Evolutionary conservation across 371 early-diverging fungal species (phyloP), one percentile per base, ranked within the genome.

Genomic region (Globomyces sp.): DNA sequence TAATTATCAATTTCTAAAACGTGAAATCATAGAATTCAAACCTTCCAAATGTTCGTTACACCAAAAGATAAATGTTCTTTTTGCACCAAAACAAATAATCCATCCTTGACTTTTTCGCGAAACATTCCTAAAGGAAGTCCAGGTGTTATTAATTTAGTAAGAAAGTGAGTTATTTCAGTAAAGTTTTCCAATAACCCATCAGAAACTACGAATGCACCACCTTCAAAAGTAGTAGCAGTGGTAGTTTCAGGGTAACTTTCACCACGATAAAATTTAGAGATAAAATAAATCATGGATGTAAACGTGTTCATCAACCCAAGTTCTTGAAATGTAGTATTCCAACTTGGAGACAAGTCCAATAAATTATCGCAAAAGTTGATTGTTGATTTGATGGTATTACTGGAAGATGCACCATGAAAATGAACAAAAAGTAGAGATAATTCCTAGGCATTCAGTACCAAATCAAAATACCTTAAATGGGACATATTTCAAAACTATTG

Each of bases 391-490:
- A 60, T 44, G 4, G 60, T 60, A 37, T 60, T 49, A 8, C 39
- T 4, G 6, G 34, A 47, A 49, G 60, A 60, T 34, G 34, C 37
- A 3, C 60, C 60, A 24, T 49, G 60, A 8, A 60, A 44, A 49
- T 60, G 60, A 37, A 47, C 60, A 36, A 60, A 39, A 9, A 60
- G 34, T 0, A 60, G 34, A 9, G 60, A 60, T 13, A 49, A 13
- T 24, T 24, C 24, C 24, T 24, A 24, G 24, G 24, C 24, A 24
- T 24, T 24, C 24, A 24, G 24, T 24, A 24, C 24, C 24, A 24
- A 24, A 24, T 24, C 24, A 24, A 39, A 55, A 39, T 13, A 42
- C 60, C 45, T 60, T 60, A 49, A 60, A 60, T 24, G 60, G 60
- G 45, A 60, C 60, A 44, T 60, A 60, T 41, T 37, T 34, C 4